Conservation (phyloP, 2,329 filamentous ascomycete species). For the Fusarium newnesense region DNA sequence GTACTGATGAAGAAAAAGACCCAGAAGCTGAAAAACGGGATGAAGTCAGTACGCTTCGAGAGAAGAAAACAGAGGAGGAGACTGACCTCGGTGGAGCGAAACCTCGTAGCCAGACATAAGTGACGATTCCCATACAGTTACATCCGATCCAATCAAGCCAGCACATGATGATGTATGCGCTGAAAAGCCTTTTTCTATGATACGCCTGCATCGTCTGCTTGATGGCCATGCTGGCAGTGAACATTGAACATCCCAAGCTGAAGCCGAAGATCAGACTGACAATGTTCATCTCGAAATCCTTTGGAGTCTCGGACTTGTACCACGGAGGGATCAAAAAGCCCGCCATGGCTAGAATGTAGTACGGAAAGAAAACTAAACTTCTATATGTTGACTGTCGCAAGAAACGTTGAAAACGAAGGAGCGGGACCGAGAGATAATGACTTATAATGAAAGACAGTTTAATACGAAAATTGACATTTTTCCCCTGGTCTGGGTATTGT, state of each 20-base stretch:
- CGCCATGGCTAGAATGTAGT: slow-evolving; percentile 2
- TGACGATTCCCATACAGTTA: slow-evolving; percentile 25
- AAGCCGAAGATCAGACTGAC: slow-evolving; percentile 32
- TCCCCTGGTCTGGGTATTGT: neutral
- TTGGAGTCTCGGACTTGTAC: slow-evolving; percentile 21
- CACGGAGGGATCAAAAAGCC: slow-evolving; percentile 29
- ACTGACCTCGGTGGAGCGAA: slow-evolving; percentile 10
- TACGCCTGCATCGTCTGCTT: slow-evolving; percentile 14
- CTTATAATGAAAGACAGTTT: no score
- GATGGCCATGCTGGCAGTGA: slow-evolving; percentile 18
- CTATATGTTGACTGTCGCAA: fast-evolving
- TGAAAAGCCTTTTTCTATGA: slow-evolving; percentile 8
- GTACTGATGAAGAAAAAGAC: slow-evolving; percentile 35
- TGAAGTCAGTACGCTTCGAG: neutral
- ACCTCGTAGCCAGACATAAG: slow-evolving; percentile 22
- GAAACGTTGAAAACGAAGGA: neutral
- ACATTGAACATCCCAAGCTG: slow-evolving; percentile 22
- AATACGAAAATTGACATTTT: neutral
- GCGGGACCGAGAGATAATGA: neutral
- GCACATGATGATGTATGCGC: slow-evolving; percentile 31
- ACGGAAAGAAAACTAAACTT: no score
- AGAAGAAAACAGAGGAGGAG: fast-evolving
- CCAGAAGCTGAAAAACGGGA: slow-evolving; percentile 6
- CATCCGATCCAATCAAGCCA: slow-evolving; percentile 34
- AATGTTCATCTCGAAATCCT: slow-evolving; percentile 13